Evolutionary conservation across 225 moss, liverwort and hornwort species (phyloP).

Genomic region (Asterella californica): DNA sequence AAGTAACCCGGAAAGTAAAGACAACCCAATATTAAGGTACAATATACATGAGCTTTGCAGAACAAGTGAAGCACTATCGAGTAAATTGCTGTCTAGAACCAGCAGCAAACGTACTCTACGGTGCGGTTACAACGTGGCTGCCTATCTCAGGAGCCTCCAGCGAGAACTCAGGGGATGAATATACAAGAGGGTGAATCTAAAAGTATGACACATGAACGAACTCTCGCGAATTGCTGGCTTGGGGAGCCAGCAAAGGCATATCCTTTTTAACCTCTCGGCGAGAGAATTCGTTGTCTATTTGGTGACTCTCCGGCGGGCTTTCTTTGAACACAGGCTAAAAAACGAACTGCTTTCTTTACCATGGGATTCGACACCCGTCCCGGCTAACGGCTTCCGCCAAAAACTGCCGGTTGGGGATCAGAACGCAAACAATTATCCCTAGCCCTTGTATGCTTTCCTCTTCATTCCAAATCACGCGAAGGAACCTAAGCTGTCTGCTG

Average conservation of each 20-base stretch:
- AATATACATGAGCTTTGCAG: background rate
- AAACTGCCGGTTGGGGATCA: constrained; percentile 1
- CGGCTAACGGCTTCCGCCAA: constrained; percentile 16
- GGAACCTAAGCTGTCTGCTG: constrained; percentile 3
- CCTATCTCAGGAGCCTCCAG: background rate
- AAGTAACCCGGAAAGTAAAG: too few species aligned
- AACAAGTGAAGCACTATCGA: constrained; percentile 10
- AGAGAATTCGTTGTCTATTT: background rate
- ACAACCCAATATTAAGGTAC: background rate
- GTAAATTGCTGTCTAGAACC: background rate
- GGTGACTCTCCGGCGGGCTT: constrained; percentile 2
- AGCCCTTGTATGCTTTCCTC: constrained; percentile 3
- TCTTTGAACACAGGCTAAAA: background rate
- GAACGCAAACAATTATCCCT: constrained; percentile 2
- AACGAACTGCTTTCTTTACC: constrained; percentile 1
- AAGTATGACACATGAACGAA: background rate
- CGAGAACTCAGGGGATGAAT: background rate
- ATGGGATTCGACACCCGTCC: background rate
- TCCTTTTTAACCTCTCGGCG: background rate
- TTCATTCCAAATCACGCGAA: constrained; percentile 10
- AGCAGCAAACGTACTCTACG: background rate
- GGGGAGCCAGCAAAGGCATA: background rate
- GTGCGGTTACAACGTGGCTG: background rate
- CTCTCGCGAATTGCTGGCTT: background rate
- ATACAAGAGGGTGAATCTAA: constrained; percentile 11